Evolutionary conservation across 768 basidiomycete species (phyloP).

Genomic region (Tulasnella sp.): DNA sequence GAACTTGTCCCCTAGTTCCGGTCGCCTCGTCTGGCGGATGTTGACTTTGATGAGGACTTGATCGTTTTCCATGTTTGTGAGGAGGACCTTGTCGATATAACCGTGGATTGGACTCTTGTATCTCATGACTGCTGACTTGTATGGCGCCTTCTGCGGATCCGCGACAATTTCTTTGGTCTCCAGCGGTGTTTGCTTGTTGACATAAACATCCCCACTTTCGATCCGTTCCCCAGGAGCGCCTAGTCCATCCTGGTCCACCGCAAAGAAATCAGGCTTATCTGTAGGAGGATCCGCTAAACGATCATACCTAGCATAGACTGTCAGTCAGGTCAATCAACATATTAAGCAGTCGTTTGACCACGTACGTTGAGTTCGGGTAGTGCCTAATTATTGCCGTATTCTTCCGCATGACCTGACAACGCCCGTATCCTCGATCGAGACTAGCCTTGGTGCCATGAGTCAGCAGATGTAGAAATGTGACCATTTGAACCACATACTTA

Average conservation of each 20-base stretch:
- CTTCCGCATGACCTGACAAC: slow-evolving; percentile 96
- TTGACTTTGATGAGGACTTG: slow-evolving; percentile 95
- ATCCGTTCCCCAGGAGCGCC: slow-evolving; percentile 92
- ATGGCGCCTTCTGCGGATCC: slow-evolving; percentile 61
- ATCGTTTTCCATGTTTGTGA: slow-evolving; percentile 94
- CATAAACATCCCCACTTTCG: slow-evolving; percentile 84
- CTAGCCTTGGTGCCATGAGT: slow-evolving; percentile 48
- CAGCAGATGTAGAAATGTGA: background rate
- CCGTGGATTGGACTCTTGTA: slow-evolving; percentile 93
- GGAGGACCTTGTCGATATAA: slow-evolving; percentile 94
- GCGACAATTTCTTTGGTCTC: slow-evolving; percentile 82
- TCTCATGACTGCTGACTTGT: slow-evolving; percentile 83
- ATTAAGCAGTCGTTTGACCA: slow-evolving; percentile 19
- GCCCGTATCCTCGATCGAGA: slow-evolving; percentile 91
- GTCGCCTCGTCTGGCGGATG: slow-evolving; percentile 90
- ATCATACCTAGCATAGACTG: slow-evolving; percentile 50
- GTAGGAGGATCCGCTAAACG: slow-evolving; percentile 86
- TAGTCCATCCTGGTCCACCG: slow-evolving; percentile 85
- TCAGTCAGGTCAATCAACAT: background rate
- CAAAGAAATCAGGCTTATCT: slow-evolving; percentile 75
- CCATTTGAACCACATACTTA: slow-evolving; percentile 24
- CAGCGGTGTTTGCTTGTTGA: slow-evolving; percentile 97
- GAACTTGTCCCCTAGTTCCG: slow-evolving; percentile 97
- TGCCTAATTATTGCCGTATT: slow-evolving; percentile 88
- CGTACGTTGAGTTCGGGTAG: slow-evolving; percentile 95